These are phyloP conservation scores for Cornus florida DNA, from an alignment of 148 eudicot genomes.

Conservation along the genomic window DNA sequence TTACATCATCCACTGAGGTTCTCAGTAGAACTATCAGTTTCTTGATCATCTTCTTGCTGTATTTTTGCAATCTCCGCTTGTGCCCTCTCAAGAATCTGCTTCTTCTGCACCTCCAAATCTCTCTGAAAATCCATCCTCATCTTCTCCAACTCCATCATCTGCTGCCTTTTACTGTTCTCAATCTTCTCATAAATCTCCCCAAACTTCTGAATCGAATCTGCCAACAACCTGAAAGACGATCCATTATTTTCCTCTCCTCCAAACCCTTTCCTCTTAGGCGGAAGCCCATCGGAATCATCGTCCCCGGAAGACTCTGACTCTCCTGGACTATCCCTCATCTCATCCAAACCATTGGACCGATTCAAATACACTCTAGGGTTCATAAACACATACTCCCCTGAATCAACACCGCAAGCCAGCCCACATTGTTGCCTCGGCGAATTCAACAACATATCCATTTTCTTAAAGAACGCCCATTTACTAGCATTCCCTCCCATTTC, in stretches of 20 bases:
- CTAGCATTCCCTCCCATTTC: conserved; percentile 40
- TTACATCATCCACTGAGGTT: conserved; percentile 48
- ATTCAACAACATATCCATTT: conserved; percentile 75
- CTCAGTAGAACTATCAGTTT: conserved; percentile 47
- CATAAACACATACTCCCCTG: conserved; percentile 96
- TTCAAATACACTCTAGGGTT: conserved; percentile 79
- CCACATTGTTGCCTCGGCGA: conserved; percentile 55
- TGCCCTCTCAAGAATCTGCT: conserved; percentile 77
- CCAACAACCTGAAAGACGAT: conserved; percentile 63
- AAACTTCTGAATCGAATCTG: conserved; percentile 77
- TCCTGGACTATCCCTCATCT: conserved; percentile 94
- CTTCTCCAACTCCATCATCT: conserved; percentile 86
- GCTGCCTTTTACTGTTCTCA: conserved; percentile 84
- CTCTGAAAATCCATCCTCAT: conserved; percentile 83
- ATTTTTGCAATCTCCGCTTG: conserved; percentile 72
- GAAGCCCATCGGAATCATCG: conserved; percentile 30
- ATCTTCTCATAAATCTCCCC: conserved; percentile 93
- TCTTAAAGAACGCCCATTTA: conserved; percentile 74
- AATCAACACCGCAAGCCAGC: conserved; percentile 86
- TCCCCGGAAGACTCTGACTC: conserved; percentile 55
- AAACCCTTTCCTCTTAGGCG: conserved; percentile 17
- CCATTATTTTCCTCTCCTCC: conserved; percentile 36
- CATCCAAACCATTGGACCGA: conserved; percentile 76
- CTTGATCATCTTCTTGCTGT: conserved; percentile 36
- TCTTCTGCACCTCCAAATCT: conserved; percentile 86